Base-by-base conservation (phyloP, 768 basidiomycete genomes). In the Termitomyces sp. region DNA sequence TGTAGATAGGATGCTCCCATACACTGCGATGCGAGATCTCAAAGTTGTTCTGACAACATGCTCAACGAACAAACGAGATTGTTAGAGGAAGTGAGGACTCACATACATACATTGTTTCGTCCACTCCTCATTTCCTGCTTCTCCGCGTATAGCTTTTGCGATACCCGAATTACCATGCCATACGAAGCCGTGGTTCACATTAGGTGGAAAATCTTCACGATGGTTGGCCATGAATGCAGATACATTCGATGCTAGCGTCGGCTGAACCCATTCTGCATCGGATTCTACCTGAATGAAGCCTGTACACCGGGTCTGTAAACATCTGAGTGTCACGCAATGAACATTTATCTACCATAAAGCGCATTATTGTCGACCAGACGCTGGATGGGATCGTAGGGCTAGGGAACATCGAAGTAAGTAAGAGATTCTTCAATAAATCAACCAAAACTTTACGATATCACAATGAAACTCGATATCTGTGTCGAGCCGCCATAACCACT, bases 381-480 rank as follows among this genome's bases (percentile, higher is more conserved):
- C 50, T 65, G 49, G 25, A 69, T 63, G 0, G 68, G 68, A 52
- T 69, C 68, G 38, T 67, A 69, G 9, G 66, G 66, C 68, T 69
- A 29, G 3, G 29, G 7, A 7, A 57, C 5, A 15, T 32, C 31
- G 39, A 45, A 23, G 44, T 40, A 10, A 50, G 13, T 9, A 31
- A 40, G 31, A 35, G 36, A 32, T 33, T 23, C 46, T 38, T 25
- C 16, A 12, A 36, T 27, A 23, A 15, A 43, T 31, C 7, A 18
- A n/a, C 16, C 12, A 43, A 27, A 16, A 3, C 60, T 66, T 50
- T 42, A 68, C 68, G 18, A 69, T 53, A 42, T 69, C 68, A 46
- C 68, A 69, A 54, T 69, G 66, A 47, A 69, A 69, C 41, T 65
- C 62, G 33, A 69, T 67, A 52, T 69, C 68, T 16, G 68, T 64